Evolutionary conservation across 2,329 filamentous ascomycete genomes (phyloP), one percentile per base, ranked within the genome.

Genomic region (Drechslerella dactyloides): DNA sequence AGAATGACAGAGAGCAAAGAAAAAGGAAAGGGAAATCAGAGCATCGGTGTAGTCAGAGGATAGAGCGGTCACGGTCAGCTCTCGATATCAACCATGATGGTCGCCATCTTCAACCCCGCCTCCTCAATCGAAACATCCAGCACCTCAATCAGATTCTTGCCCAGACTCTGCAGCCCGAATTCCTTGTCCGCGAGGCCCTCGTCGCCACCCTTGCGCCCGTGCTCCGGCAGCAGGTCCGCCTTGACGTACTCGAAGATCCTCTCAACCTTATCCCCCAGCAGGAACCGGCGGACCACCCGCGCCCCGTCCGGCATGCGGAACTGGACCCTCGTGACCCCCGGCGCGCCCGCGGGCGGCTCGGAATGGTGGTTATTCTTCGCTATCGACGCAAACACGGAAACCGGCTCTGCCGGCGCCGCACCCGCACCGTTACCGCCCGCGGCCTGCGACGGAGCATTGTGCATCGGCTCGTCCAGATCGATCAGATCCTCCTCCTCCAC

Each of bases 181-280:
- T 86, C 74, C 37, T 70, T 75, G 10, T 69, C 70, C 48, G 54
- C 46, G 23, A 52, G 17, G 6, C 46, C 55, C 21, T 69, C 85
- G 11, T 89, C 80, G 0, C 89, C 90, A 30, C 86, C 85, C 79
- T 91, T 93, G 76, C 89, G 91, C 75, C 93, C 89, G 21, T 74
- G 70, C 23, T 76, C 75, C 11, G 75, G 76, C 54, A 96, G 80
- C 1, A 92, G 90, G 69, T 89, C 87, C 0, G 93, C 89, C 82
- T 97, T 99, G 74, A 99, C 86, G 91, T 93, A 99, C 81, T 99
- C 94, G 80, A 93, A 99, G 51, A 99, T 87, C 11, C 90, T 86
- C 62, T 87, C 85, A 11, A 99, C 92, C 0, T 85, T 83, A 66
- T 99, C 94, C 13, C 85, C 80, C 2, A 93, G 80, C 8, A 83